Evolutionary conservation across 1,284 basidiomycete species (phyloP).

Genomic region (Trametes pubescens): DNA sequence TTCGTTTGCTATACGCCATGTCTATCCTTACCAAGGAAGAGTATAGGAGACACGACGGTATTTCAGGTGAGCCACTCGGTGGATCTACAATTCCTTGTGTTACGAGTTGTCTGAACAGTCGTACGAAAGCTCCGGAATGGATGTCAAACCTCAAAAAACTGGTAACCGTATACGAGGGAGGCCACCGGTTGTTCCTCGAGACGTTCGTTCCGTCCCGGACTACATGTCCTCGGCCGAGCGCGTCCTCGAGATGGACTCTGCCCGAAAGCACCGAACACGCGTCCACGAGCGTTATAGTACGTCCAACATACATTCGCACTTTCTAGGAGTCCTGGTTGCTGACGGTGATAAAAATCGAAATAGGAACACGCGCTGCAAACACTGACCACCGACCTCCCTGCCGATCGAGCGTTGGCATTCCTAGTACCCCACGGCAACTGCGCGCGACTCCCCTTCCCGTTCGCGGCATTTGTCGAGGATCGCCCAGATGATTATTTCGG

Average conservation of each 20-base stretch:
- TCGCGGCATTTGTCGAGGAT: not conserved
- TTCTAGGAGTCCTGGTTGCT: not conserved
- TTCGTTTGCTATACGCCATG: too few relatives aligned
- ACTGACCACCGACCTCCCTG: not conserved
- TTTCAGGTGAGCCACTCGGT: too few relatives aligned
- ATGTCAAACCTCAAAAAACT: not conserved
- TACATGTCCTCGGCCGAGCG: not conserved
- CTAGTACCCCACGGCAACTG: not conserved
- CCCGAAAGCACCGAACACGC: not conserved
- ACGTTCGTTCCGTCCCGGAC: not conserved
- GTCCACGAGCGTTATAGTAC: not conserved
- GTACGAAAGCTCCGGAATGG: not conserved
- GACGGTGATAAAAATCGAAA: not conserved
- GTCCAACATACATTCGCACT: not conserved
- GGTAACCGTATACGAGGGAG: not conserved
- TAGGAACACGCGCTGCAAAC: not conserved
- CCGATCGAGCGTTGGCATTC: not conserved
- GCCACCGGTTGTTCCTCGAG: not conserved
- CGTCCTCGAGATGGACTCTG: not conserved
- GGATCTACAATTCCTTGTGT: too few relatives aligned
- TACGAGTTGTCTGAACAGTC: too few relatives aligned
- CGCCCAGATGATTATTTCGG: not conserved
- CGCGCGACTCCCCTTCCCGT: not conserved
- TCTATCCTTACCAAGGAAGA: too few relatives aligned
- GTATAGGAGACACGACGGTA: too few relatives aligned